phyloP scores from a whole-genome alignment of 1,284 basidiomycete genomes.

The Meira miltonrushii region DNA sequence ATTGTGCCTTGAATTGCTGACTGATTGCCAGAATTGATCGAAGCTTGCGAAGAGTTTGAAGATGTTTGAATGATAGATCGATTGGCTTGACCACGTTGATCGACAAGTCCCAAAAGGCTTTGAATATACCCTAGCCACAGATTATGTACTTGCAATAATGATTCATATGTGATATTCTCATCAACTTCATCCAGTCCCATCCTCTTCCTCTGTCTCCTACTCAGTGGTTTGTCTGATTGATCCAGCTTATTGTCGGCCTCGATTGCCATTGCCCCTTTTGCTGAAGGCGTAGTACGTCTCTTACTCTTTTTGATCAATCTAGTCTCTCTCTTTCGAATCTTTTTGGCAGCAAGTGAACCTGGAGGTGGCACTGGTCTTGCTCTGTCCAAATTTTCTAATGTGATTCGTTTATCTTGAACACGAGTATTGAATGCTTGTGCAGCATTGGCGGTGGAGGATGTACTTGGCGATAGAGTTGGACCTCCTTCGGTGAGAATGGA shows the following conservation, averaged over 20 bases:
- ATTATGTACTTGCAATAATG: not conserved
- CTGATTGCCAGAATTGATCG: not conserved
- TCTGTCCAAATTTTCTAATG: conserved; percentile 12
- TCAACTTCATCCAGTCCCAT: conserved; percentile 5
- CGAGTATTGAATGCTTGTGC: conserved; percentile 7
- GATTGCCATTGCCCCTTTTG: not conserved
- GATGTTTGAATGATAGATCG: not conserved
- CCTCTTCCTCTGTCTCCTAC: conserved; percentile 5
- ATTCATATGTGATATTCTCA: conserved; percentile 3
- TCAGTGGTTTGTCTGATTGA: not conserved
- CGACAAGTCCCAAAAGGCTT: not conserved
- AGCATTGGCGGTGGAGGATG: not conserved
- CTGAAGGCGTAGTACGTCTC: not conserved
- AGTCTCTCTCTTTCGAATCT: conserved; percentile 6
- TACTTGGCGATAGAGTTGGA: too few relatives aligned
- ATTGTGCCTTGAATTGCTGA: not conserved
- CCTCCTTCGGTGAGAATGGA: too few relatives aligned
- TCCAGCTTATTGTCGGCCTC: not conserved
- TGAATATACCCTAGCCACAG: conserved; percentile 7
- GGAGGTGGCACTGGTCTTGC: not conserved
- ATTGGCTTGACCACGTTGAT: not conserved
- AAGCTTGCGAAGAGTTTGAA: not conserved
- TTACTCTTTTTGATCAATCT: conserved; percentile 4
- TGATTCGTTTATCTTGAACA: conserved; percentile 8
- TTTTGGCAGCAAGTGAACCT: not conserved